Evolutionary conservation across 257 asterid genomes (phyloP).

Genomic region (Solanum pennellii): DNA sequence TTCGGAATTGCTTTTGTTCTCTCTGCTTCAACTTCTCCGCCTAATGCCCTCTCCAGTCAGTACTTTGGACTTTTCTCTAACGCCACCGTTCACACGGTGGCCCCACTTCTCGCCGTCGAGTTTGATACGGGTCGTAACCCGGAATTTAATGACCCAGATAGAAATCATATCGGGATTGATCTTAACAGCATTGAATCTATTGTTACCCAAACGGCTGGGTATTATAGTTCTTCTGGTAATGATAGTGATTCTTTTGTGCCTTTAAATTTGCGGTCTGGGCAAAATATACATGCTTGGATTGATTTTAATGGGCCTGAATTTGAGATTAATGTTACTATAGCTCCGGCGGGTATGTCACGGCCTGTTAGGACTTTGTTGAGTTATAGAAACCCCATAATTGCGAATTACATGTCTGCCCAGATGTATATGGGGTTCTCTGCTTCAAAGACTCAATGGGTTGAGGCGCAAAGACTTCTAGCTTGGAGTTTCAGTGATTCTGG

Average conservation of each 20-base stretch:
- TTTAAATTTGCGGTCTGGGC: constrained; percentile 48
- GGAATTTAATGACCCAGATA: constrained; percentile 50
- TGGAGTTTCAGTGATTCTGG: constrained; percentile 84
- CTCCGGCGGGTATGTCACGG: constrained; percentile 45
- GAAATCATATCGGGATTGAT: constrained; percentile 55
- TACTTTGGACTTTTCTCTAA: constrained; percentile 52
- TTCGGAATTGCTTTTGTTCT: constrained; percentile 74
- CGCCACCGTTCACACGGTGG: constrained; percentile 16
- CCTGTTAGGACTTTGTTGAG: constrained; percentile 35
- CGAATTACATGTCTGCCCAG: constrained; percentile 31
- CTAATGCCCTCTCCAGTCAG: constrained; percentile 49
- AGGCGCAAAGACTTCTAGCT: constrained; percentile 59
- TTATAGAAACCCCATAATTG: constrained; percentile 23
- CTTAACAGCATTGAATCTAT: constrained; percentile 36
- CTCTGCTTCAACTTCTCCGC: constrained; percentile 40
- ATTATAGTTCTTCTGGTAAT: constrained; percentile 10
- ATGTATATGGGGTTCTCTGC: constrained; percentile 78
- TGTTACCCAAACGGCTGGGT: constrained; percentile 30
- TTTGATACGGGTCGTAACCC: constrained; percentile 68
- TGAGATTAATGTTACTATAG: constrained; percentile 60
- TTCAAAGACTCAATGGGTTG: constrained; percentile 62
- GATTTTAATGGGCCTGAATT: constrained; percentile 45
- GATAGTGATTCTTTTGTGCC: constrained; percentile 18
- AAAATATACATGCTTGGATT: constrained; percentile 67
- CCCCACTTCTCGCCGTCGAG: constrained; percentile 57